Base-by-base conservation (phyloP, 2,329 filamentous ascomycete genomes). In the Aspergillus piperis region DNA sequence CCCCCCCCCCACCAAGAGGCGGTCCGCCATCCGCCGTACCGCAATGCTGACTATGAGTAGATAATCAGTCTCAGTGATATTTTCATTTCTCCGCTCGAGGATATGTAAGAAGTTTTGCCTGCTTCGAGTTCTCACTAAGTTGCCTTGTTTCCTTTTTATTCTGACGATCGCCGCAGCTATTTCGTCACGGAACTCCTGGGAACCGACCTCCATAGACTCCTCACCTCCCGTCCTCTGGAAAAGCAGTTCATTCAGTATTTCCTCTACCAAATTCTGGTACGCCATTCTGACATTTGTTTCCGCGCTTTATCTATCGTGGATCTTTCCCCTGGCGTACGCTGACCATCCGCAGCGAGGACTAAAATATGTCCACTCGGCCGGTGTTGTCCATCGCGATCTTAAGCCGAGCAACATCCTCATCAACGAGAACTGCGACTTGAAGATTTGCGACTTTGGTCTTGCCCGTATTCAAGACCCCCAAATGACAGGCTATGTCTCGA, bases 191-290 rank as follows among this genome's bases (percentile, higher is more conserved):
- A 99, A 80, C 88, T 99, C 61, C 86, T 99, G 65, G 95, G 95
- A 60, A 99, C 95, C 73, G 95, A 99, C 78, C 84, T 99, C 66
- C 95, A 99, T 81, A 89, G 95, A 67, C 86, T 99, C 64, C 86
- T 99, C 70, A 98, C 94, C 54, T 98, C 95, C 51, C 85, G 95
- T 75, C 95, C 95, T 23, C 87, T 99, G 56, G 95, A 99, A 84
- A 98, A 96, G 82, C 95, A 99, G 79, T 99, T 99, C 79, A 98
- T 99, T 72, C 95, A 99, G 82, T 99, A 99, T 82, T 99, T 99
- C 78, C 86, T 99, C 62, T 99, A 99, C 80, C 95, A 99, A 80
- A 99, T 99, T 73, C 86, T 98, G 83, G 94, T 97, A 81, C 72
- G 89, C 77, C 62, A 44, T 66, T 32, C 36, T 55, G 32, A 13